These are phyloP conservation scores for Exophiala xenobiotica DNA, from an alignment of 2,329 filamentous ascomycete species.

Conservation along the genomic window DNA sequence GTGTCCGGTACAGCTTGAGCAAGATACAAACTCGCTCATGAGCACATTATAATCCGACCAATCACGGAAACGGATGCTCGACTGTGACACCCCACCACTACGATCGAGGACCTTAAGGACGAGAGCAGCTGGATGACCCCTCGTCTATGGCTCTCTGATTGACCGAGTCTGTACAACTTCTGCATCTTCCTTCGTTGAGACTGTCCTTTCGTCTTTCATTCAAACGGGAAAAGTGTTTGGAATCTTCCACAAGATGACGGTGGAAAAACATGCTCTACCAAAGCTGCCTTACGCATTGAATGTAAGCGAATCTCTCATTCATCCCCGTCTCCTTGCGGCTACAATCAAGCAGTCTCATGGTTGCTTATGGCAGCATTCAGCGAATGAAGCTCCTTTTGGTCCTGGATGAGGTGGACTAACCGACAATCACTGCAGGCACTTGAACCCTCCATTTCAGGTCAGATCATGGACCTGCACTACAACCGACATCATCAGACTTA, in stretches of 20 bases:
- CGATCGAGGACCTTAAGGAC: not conserved
- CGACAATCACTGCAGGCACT: no score
- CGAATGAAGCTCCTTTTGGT: no score
- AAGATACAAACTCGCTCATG: constrained; percentile 2
- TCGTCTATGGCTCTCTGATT: no score
- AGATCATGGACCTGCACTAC: constrained; percentile 97
- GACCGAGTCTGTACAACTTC: no score
- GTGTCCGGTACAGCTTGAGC: no score
- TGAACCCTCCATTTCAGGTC: constrained; percentile 62
- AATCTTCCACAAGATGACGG: not conserved
- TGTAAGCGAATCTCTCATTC: not conserved
- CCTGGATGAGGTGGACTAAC: no score
- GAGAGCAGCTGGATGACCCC: not conserved
- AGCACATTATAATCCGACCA: not conserved
- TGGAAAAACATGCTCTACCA: not conserved
- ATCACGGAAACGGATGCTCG: not conserved
- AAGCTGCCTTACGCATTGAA: not conserved
- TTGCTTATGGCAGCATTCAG: no score
- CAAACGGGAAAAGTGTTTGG: not conserved
- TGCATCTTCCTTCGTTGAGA: no score
- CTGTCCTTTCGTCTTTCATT: not conserved
- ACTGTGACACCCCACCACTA: no score
- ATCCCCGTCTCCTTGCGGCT: no score
- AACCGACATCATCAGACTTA: constrained; percentile 93
- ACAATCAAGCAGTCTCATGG: no score